A percentile compares a stretch with the other conserved stretches of the same genome.
phyloP scores from a whole-genome alignment of 1,284 basidiomycete genomes.

The Rugosomyces carneus region DNA sequence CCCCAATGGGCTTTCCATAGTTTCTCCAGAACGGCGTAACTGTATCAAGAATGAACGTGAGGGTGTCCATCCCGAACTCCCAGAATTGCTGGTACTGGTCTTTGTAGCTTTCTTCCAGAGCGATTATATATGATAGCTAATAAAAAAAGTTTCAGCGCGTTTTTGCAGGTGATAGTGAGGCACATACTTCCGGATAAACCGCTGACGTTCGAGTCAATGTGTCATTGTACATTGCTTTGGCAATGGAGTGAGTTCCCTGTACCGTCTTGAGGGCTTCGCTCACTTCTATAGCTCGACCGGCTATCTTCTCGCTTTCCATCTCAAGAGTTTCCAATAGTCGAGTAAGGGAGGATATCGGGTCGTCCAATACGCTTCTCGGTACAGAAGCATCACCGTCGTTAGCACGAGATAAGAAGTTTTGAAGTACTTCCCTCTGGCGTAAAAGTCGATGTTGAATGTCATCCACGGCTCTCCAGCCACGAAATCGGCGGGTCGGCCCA shows the following conservation, averaged over 20 bases:
- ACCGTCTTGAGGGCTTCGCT: slow-evolving; percentile 42
- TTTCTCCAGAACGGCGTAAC: slow-evolving; percentile 73
- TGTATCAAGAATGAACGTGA: slow-evolving; percentile 66
- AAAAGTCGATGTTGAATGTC: slow-evolving; percentile 58
- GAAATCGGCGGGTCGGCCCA: slow-evolving; percentile 47
- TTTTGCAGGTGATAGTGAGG: not conserved
- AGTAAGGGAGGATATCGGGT: slow-evolving; percentile 44
- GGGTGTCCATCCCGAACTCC: slow-evolving; percentile 68
- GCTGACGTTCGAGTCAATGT: slow-evolving; percentile 63
- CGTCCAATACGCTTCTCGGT: slow-evolving; percentile 43
- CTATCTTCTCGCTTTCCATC: slow-evolving; percentile 33
- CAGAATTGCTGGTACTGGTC: slow-evolving; percentile 72
- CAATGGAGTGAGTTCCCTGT: slow-evolving; percentile 44
- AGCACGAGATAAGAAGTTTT: slow-evolving; percentile 36
- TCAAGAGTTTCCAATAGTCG: slow-evolving; percentile 44
- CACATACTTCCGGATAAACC: slow-evolving; percentile 64
- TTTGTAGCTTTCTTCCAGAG: slow-evolving; percentile 66
- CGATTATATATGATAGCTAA: slow-evolving; percentile 61
- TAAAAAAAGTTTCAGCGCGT: slow-evolving; percentile 7
- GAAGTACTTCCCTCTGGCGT: slow-evolving; percentile 52
- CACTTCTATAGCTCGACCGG: slow-evolving; percentile 41
- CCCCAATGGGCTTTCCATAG: slow-evolving; percentile 69
- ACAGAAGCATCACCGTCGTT: slow-evolving; percentile 18
- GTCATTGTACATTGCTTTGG: slow-evolving; percentile 62
- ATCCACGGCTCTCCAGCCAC: slow-evolving; percentile 65